phyloP scores from a whole-genome alignment of 257 asterid genomes.

The Jasminum sambac region DNA sequence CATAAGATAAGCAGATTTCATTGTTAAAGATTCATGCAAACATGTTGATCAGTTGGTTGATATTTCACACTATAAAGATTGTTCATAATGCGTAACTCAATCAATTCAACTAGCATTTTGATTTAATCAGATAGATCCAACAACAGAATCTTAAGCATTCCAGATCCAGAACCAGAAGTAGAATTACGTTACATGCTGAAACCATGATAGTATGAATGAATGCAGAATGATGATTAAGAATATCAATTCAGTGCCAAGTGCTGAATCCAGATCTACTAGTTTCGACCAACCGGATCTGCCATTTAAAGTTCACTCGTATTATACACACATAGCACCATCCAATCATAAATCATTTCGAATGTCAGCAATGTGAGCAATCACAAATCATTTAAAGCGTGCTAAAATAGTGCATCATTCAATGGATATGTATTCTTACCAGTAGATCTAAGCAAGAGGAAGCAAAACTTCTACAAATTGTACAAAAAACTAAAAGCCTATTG shows the following conservation, averaged over 20 bases:
- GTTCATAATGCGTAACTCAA: background rate
- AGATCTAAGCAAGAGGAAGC: constrained; percentile 20
- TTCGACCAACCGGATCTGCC: constrained; percentile 22
- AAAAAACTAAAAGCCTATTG: background rate
- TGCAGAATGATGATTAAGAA: constrained; percentile 22
- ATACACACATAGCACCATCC: background rate
- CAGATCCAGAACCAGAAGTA: constrained; percentile 22
- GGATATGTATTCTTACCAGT: constrained; percentile 17
- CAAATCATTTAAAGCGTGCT: background rate
- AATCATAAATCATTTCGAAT: background rate
- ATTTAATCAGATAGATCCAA: constrained; percentile 29
- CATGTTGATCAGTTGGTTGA: background rate
- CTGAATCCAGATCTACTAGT: constrained; percentile 26
- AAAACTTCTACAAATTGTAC: background rate
- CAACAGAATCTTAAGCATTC: background rate
- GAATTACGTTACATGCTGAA: constrained; percentile 13
- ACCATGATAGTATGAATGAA: constrained; percentile 13
- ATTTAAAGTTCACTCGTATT: background rate
- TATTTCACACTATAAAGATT: background rate
- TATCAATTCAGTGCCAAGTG: constrained; percentile 16
- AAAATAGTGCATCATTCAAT: background rate
- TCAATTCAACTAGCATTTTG: background rate
- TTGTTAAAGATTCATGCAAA: background rate
- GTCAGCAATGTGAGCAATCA: background rate
- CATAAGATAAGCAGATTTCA: background rate